Evolutionary conservation across 2,329 filamentous ascomycete species (phyloP), one percentile per base, ranked within the genome.

Genomic region (Plenodomus biglobosus): DNA sequence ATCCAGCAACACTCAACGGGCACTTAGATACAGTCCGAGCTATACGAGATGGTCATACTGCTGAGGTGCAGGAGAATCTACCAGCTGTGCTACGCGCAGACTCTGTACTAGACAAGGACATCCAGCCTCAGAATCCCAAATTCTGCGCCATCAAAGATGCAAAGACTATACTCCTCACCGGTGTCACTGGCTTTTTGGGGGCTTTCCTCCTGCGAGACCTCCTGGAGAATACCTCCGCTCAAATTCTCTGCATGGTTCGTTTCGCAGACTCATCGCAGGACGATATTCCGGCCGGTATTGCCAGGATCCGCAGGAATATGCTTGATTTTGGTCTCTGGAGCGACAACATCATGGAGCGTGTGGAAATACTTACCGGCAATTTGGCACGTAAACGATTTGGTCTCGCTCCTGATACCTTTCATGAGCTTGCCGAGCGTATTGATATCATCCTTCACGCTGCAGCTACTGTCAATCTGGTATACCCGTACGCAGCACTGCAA

Each of bases 241-340:
- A 83, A 7, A 84, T 91, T 18, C 76, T 89, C 40, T 91, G 87
- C 62, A 78, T 91, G 13, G 86, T 91, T 1, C 85, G 87, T 42
- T 88, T 88, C 62, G 81, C 78, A 1, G 85, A 90, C 50, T 85
- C 86, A 0, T 77, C 80, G 3, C 79, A 84, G 27, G 82, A 85
- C 17, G 83, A 86, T 55, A 75, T 80, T 13, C 80, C 86, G 2
- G 82, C 81, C 1, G 87, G 85, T 56, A 84, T 90, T 64, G 85
- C 87, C 3, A 80, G 88, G 51, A 79, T 92, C 50, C 85, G 88
- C 27, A 83, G 84, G 64, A 90, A 92, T 61, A 74, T 92, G 17
- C 80, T 92, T n/a, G 88, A 90, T 56, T 75, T 90, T 16, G 88
- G 88, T 1, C 75, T 92, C 1, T 92, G 88, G 88, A 79, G 83